These are phyloP conservation scores for Discostella stelligeroides DNA, from an alignment of 108 stramenopile species.

Conservation along the genomic window DNA sequence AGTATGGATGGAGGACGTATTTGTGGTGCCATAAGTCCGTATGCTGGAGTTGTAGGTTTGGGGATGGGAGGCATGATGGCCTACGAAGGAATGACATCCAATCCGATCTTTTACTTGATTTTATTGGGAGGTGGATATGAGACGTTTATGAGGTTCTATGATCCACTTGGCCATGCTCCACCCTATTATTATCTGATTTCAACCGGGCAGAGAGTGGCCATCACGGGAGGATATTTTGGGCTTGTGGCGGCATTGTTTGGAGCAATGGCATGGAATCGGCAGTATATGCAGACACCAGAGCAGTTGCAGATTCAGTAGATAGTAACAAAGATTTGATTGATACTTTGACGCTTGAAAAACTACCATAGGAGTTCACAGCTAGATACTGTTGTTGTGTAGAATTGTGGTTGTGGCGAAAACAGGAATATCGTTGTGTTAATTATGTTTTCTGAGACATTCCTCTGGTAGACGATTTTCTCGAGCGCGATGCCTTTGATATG, in stretches of 20 bases:
- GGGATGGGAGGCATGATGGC: slow-evolving; percentile 76
- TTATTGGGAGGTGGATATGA: slow-evolving; percentile 80
- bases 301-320: slow-evolving; percentile 37
- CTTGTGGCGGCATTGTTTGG: slow-evolving; percentile 70
- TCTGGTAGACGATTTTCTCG: no score
- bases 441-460: no score
- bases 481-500: no score
- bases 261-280: slow-evolving; percentile 83
- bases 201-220: slow-evolving; percentile 51
- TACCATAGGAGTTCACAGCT: no score
- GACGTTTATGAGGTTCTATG: slow-evolving; percentile 81
- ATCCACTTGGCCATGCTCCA: slow-evolving; percentile 60
- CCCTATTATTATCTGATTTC: slow-evolving; percentile 81
- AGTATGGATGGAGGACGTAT: slow-evolving; percentile 93
- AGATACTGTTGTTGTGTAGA: no score
- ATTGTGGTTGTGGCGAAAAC: no score
- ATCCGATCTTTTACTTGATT: slow-evolving; percentile 93
- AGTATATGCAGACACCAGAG: slow-evolving; percentile 78
- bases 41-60: slow-evolving; percentile 78
- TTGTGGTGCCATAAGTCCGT: slow-evolving; percentile 82
- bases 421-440: no score
- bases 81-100: slow-evolving; percentile 70
- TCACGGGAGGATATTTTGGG: slow-evolving; percentile 81
- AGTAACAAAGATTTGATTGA: no score
- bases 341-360: no score